phyloP scores from a whole-genome alignment of 768 basidiomycete genomes.

The Pleurotus ostreatus region DNA sequence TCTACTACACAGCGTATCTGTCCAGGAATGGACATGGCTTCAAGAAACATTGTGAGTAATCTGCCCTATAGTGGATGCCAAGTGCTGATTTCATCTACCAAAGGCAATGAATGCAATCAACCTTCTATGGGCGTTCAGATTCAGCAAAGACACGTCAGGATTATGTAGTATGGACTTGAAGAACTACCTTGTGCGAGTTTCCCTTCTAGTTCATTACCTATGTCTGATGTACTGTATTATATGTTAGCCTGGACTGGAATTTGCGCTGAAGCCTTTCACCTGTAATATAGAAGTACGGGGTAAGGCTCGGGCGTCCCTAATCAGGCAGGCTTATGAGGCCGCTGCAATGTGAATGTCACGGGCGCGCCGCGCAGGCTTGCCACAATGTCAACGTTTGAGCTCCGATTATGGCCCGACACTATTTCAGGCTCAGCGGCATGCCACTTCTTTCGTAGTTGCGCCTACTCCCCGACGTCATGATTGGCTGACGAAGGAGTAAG shows the following conservation, averaged over 20 bases:
- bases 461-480: conserved; percentile 3
- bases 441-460: background rate
- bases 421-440: conserved; percentile 1
- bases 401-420: background rate
- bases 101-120: background rate
- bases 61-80: background rate
- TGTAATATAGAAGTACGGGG: background rate
- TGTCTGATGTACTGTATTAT: too few relatives aligned
- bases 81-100: background rate
- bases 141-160: background rate
- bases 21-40: background rate
- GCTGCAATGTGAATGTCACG: too few relatives aligned
- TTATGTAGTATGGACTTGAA: background rate
- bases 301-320: background rate
- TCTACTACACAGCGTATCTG: background rate
- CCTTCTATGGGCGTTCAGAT: background rate
- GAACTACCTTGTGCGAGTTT: background rate
- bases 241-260: background rate
- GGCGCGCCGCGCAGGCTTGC: too few relatives aligned
- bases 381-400: too few relatives aligned
- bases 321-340: background rate
- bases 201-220: too few relatives aligned
- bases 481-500: conserved; percentile 5
- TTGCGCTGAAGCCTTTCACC: background rate
- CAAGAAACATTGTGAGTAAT: background rate